phyloP scores from a whole-genome alignment of 768 basidiomycete species.

The Mycena olivaceomarginata region DNA sequence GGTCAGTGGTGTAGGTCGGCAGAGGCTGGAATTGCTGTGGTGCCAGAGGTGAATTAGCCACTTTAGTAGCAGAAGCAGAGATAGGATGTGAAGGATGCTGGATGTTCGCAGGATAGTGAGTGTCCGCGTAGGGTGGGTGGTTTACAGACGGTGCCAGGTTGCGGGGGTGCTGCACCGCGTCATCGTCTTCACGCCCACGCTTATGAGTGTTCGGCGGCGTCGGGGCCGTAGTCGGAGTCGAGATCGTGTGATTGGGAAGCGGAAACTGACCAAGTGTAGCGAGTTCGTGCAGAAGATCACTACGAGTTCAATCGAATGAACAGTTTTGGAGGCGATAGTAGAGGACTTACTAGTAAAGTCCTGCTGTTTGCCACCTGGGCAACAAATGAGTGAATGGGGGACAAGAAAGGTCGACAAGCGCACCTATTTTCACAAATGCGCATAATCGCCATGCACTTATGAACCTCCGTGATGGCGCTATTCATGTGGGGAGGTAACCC shows the following conservation, averaged over 20 bases:
- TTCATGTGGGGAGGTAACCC: slow-evolving; percentile 67
- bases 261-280: slow-evolving; percentile 33
- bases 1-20: slow-evolving; percentile 26
- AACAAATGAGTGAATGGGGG: no score
- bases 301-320: background rate
- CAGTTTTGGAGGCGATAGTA: background rate
- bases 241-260: slow-evolving; percentile 6
- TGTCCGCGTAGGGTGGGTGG: background rate
- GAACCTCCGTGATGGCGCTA: slow-evolving; percentile 75
- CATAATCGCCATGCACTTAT: slow-evolving; percentile 73
- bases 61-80: background rate
- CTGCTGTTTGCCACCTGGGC: no score
- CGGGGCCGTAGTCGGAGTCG: no score
- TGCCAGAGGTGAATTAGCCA: background rate
- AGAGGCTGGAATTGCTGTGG: background rate
- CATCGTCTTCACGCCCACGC: slow-evolving; percentile 1
- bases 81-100: background rate
- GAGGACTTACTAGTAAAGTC: slow-evolving; percentile 56
- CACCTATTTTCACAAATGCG: slow-evolving; percentile 55
- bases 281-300: slow-evolving; percentile 40
- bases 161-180: background rate
- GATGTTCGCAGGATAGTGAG: background rate
- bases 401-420: no score
- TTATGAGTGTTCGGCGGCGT: background rate
- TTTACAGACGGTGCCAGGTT: background rate